phyloP scores from a whole-genome alignment of 371 early-diverging fungal species.

The Mucor mucedo region DNA sequence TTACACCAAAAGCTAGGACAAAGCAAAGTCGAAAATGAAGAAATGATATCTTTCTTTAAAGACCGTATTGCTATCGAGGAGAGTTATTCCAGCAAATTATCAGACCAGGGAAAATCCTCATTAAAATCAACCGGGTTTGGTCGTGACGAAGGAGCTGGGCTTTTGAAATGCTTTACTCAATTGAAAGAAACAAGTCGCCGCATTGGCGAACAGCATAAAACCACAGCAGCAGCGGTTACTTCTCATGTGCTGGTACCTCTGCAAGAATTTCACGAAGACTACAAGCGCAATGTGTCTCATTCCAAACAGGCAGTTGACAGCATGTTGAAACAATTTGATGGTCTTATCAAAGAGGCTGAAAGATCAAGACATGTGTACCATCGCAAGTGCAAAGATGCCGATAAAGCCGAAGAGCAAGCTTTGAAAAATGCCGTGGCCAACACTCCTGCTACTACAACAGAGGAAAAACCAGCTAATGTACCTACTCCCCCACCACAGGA shows the following conservation, averaged over 20 bases:
- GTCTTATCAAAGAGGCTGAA: constrained; percentile 56
- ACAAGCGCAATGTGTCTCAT: constrained; percentile 55
- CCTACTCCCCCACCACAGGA: constrained; percentile 2
- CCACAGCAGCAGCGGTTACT: constrained; percentile 58
- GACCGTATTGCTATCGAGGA: constrained; percentile 74
- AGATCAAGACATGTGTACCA: constrained; percentile 51
- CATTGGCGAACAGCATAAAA: constrained; percentile 62
- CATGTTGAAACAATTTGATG: constrained; percentile 61
- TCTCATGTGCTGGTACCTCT: constrained; percentile 67
- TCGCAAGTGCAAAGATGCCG: constrained; percentile 56
- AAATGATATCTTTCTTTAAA: constrained; percentile 68
- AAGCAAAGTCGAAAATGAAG: constrained; percentile 74
- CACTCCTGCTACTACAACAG: neutral
- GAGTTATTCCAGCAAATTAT: constrained; percentile 59
- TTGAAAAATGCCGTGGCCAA: constrained; percentile 9
- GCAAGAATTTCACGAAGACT: constrained; percentile 61
- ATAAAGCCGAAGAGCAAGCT: constrained; percentile 51
- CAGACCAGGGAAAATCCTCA: constrained; percentile 51
- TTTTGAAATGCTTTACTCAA: constrained; percentile 68
- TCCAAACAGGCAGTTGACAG: constrained; percentile 68
- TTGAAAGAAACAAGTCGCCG: constrained; percentile 63
- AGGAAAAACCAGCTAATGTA: neutral
- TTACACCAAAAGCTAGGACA: constrained; percentile 76
- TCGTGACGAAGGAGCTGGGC: constrained; percentile 77
- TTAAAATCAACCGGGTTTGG: constrained; percentile 61